phyloP scores from a whole-genome alignment of 768 basidiomycete species.

The Collybia sp. region DNA sequence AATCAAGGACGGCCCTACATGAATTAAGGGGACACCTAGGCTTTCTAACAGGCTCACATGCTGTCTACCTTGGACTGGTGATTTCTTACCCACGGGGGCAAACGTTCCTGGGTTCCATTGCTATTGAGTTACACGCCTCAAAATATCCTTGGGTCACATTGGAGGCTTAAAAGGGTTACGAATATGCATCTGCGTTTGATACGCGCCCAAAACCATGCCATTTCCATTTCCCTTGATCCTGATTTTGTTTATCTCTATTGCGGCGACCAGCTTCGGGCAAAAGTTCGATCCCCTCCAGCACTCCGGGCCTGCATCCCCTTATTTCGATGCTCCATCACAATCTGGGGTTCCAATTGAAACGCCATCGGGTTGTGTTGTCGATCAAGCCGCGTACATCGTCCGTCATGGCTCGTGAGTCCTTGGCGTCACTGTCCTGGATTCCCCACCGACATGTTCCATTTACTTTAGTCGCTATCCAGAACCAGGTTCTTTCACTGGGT shows the following conservation, averaged over 20 bases:
- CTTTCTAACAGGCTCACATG: too few relatives aligned
- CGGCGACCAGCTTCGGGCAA: background rate
- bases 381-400: slow-evolving; percentile 39
- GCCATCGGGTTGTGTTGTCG: slow-evolving; percentile 33
- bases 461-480: slow-evolving; percentile 33
- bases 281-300: slow-evolving; percentile 34
- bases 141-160: too few relatives aligned
- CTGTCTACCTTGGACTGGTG: too few relatives aligned
- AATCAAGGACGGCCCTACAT: too few relatives aligned
- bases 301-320: slow-evolving; percentile 37
- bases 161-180: too few relatives aligned
- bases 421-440: background rate
- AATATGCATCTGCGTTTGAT: background rate
- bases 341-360: slow-evolving; percentile 23
- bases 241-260: too few relatives aligned
- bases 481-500: slow-evolving; percentile 33
- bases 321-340: slow-evolving; percentile 35
- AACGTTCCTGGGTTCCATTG: too few relatives aligned
- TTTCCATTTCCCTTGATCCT: too few relatives aligned
- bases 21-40: too few relatives aligned
- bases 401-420: slow-evolving; percentile 36
- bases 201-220: slow-evolving; percentile 13
- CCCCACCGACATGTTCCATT: background rate
- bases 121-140: too few relatives aligned
- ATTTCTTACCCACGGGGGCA: too few relatives aligned